These are phyloP conservation scores for Aspergillus sergii DNA, from an alignment of 2,329 filamentous ascomycete species.

Conservation along the genomic window DNA sequence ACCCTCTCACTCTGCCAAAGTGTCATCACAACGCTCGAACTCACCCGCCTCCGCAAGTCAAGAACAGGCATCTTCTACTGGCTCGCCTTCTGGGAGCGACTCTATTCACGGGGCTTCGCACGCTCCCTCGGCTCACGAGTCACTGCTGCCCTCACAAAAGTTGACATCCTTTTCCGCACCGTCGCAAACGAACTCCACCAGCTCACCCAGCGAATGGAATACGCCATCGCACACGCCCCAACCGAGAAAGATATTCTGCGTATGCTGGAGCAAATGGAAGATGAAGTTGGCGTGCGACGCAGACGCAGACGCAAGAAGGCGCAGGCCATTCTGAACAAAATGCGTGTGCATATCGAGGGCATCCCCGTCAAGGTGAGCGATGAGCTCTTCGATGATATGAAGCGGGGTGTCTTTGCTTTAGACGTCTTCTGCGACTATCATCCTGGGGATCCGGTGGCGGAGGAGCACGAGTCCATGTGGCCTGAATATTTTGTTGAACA, in stretches of 20 bases:
- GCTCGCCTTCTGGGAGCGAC: constrained; percentile 32
- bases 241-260: constrained; percentile 25
- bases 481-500: constrained; percentile 11
- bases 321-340: constrained; percentile 22
- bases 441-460: constrained; percentile 30
- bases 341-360: constrained; percentile 28
- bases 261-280: constrained; percentile 30
- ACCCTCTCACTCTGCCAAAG: constrained; percentile 30
- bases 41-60: constrained; percentile 34
- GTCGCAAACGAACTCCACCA: constrained; percentile 28
- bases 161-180: constrained; percentile 30
- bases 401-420: constrained; percentile 34
- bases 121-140: constrained; percentile 19
- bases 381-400: constrained; percentile 33
- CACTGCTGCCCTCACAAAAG: constrained; percentile 17
- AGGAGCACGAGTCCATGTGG: constrained; percentile 24
- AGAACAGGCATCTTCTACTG: constrained; percentile 31
- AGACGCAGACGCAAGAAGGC: constrained; percentile 27
- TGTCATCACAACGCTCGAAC: constrained; percentile 30
- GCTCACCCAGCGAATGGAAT: constrained; percentile 25
- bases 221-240: constrained; percentile 19
- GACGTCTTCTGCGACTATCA: constrained; percentile 35
- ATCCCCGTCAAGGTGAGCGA: constrained; percentile 34
- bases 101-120: constrained; percentile 27
- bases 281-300: constrained; percentile 24